These are phyloP conservation scores for Alternaria novae-zelandiae DNA, from an alignment of 2,329 filamentous ascomycete genomes.

Conservation along the genomic window DNA sequence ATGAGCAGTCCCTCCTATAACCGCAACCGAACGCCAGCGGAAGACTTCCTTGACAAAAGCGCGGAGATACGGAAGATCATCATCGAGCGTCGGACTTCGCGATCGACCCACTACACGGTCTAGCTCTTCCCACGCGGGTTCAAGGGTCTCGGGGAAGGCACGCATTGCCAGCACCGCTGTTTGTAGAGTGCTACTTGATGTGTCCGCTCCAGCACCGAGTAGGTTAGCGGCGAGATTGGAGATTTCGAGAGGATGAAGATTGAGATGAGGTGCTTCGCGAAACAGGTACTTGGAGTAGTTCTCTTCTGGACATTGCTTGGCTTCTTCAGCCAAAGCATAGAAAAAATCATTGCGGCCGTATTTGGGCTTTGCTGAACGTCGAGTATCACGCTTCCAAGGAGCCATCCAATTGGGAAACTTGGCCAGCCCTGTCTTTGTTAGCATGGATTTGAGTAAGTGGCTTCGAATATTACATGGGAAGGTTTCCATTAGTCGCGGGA, in stretches of 20 bases:
- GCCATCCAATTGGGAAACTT: slow-evolving; percentile 57
- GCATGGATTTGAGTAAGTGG: accelerated
- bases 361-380: slow-evolving; percentile 25
- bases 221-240: slow-evolving; percentile 40
- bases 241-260: slow-evolving; percentile 37
- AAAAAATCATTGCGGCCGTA: slow-evolving; percentile 41
- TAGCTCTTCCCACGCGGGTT: slow-evolving; percentile 40
- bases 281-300: slow-evolving; percentile 52
- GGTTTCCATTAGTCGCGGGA: slow-evolving; percentile 65
- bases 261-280: slow-evolving; percentile 38
- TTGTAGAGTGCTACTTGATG: slow-evolving; percentile 40
- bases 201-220: slow-evolving; percentile 42
- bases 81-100: slow-evolving; percentile 41
- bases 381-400: slow-evolving; percentile 45
- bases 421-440: slow-evolving; percentile 51
- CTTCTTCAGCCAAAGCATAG: slow-evolving; percentile 41
- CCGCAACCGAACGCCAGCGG: slow-evolving; percentile 40
- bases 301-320: slow-evolving; percentile 35
- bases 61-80: slow-evolving; percentile 48
- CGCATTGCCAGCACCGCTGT: slow-evolving; percentile 42
- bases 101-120: slow-evolving; percentile 39
- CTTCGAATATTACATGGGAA: slow-evolving; percentile 46
- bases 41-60: slow-evolving; percentile 45
- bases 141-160: slow-evolving; percentile 37
- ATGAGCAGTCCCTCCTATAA: slow-evolving; percentile 46